Base-by-base conservation (phyloP, 805 yeast genomes). In the Barnettozyma vustinii region DNA sequence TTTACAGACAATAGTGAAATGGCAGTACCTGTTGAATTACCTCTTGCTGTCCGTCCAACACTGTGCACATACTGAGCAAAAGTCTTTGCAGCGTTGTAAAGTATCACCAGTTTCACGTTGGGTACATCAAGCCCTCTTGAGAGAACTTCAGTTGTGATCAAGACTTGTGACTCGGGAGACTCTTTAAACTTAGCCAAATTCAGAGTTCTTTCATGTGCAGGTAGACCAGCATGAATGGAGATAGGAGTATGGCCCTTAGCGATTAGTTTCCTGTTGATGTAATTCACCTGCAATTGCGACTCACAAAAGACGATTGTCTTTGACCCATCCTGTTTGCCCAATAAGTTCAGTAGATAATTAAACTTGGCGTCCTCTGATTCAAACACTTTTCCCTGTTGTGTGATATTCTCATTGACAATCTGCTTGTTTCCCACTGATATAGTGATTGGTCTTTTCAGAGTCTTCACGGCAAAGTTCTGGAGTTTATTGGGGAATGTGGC, bases 101-200 rank as follows among this genome's bases (percentile, higher is more conserved):
- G 87, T 7, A 94, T 71, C 2, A 94, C 98, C 40, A 91, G 64
- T 49, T 81, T 81, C 23, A 92, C 75, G 20, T 83, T 84, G 46
- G 89, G 86, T n/a, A 94, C 97, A 66, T 94, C 97, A 21, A 94
- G 70, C 0, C 99, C 99, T 53, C 99, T 74, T 0, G 99, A 96
- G 2, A 97, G 89, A 23, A 94, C 86, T 2, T 96, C 94, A 0
- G 99, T 94, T 8, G 97, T 96, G 25, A 94, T 79, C 44, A 94
- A 69, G 1, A 90, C 79, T 48, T 80, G 77, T 4, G 80, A 68
- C 0, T 73, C 72, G 25, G 47, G 7, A 3, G 56, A 48, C 7
- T 64, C 70, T 49, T 78, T 76, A 65, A 92, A 94, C 45, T 81
- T 87, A 13, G 75, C 71, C 37, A 94, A 77, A 2, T 91, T 88